Percentiles rank a stretch among this genome's conserved stretches.
Conservation (phyloP, 768 basidiomycete genomes). For the Lyophyllum decastes region DNA sequence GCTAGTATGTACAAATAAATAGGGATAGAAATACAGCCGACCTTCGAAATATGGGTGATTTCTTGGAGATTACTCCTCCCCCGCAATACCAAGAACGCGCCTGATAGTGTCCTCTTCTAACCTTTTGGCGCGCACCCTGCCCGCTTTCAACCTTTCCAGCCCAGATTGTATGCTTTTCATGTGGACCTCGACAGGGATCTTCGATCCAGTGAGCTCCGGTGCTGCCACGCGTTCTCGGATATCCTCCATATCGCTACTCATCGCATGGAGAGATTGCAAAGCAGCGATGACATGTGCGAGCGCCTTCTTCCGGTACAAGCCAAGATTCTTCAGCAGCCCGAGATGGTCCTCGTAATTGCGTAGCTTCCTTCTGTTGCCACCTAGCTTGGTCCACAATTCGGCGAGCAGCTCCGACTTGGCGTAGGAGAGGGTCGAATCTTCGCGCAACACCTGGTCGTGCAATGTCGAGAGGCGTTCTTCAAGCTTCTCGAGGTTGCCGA, state of each 20-base stretch:
- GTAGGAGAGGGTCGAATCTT: conserved; percentile 45
- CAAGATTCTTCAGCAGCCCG: conserved; percentile 53
- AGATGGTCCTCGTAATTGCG: conserved; percentile 54
- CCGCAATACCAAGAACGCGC: conserved; percentile 26
- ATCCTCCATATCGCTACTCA: conserved; percentile 79
- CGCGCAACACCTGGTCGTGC: conserved; percentile 60
- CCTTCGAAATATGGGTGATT: too few species aligned
- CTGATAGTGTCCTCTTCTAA: conserved; percentile 42
- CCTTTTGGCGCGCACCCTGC: conserved; percentile 50
- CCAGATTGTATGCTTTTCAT: conserved; percentile 71
- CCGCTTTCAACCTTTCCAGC: conserved; percentile 60
- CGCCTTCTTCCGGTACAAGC: conserved; percentile 61
- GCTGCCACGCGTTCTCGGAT: conserved; percentile 71
- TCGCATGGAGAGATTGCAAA: conserved; percentile 56
- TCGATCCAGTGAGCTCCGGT: conserved; percentile 61
- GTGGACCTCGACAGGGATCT: conserved; percentile 71
- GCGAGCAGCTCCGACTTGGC: conserved; percentile 59
- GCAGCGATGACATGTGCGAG: conserved; percentile 66
- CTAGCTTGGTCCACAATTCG: conserved; percentile 69
- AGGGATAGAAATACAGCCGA: not conserved
- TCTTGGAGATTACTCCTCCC: not conserved
- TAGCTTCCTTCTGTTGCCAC: conserved; percentile 55
- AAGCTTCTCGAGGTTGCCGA: conserved; percentile 57
- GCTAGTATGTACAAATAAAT: conserved; percentile 10
- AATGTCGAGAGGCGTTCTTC: conserved; percentile 60